phyloP scores from a whole-genome alignment of 2,329 filamentous ascomycete genomes.

The Venturia aucupariae region DNA sequence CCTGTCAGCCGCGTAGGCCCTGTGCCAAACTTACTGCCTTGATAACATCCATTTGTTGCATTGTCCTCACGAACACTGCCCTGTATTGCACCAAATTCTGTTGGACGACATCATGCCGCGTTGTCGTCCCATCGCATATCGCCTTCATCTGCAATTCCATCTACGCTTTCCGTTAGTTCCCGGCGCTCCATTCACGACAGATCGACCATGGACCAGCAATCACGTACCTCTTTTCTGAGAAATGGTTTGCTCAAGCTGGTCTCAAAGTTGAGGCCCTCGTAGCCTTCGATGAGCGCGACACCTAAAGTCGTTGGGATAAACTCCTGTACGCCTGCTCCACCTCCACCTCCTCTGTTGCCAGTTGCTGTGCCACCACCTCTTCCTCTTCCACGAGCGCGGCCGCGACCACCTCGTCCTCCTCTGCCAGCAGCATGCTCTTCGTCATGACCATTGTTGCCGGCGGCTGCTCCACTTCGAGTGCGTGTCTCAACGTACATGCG shows the following conservation, averaged over 20 bases:
- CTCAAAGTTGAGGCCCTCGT: constrained; percentile 88
- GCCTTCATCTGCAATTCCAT: constrained; percentile 97
- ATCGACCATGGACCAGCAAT: not conserved
- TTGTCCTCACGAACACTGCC: constrained; percentile 73
- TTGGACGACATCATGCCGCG: constrained; percentile 63
- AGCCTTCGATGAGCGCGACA: constrained; percentile 85
- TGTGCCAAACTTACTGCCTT: constrained; percentile 36
- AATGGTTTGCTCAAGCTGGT: constrained; percentile 93
- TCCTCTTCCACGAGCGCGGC: constrained; percentile 30
- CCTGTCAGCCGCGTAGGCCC: not conserved
- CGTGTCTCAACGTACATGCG: constrained; percentile 72
- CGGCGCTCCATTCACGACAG: not conserved
- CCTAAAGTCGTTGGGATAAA: constrained; percentile 91
- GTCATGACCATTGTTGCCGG: constrained; percentile 27
- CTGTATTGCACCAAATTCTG: constrained; percentile 83
- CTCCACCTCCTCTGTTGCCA: constrained; percentile 29
- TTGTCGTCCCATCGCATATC: constrained; percentile 80
- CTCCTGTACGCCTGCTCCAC: constrained; percentile 54
- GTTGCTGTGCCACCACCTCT: constrained; percentile 28
- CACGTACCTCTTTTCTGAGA: constrained; percentile 67
- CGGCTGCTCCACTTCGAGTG: constrained; percentile 29
- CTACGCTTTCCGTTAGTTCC: constrained; percentile 22
- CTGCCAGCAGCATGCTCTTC: constrained; percentile 25
- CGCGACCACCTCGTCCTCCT: constrained; percentile 23
- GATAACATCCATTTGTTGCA: constrained; percentile 59